These are phyloP conservation scores for Diplodia scrobiculata DNA, from an alignment of 2,329 filamentous ascomycete species.

Conservation along the genomic window DNA sequence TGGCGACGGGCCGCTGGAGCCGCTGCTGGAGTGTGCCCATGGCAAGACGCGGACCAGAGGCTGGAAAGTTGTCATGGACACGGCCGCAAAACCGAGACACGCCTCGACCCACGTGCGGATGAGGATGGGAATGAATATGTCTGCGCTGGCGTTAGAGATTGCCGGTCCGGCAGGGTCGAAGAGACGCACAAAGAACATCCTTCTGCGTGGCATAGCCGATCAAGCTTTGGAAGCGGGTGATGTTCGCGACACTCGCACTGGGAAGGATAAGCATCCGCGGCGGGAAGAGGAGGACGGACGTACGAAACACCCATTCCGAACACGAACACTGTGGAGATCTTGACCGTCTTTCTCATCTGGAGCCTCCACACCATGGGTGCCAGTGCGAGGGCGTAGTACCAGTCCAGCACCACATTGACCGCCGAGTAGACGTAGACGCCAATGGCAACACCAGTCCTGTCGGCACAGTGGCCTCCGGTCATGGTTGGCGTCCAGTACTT, in stretches of 20 bases:
- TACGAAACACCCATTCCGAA: constrained; percentile 13
- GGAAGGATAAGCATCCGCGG: neutral
- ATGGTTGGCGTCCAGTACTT: constrained; percentile 13
- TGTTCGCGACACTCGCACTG: constrained; percentile 7
- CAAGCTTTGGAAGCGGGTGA: no score
- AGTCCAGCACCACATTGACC: constrained; percentile 7
- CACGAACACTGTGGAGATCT: neutral
- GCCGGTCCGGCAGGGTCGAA: no score
- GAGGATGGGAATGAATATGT: no score
- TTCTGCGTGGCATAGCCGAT: no score
- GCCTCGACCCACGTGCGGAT: no score
- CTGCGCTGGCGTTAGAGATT: no score
- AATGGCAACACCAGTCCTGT: neutral
- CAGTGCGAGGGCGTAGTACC: constrained; percentile 21
- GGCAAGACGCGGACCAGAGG: no score
- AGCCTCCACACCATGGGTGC: constrained; percentile 19
- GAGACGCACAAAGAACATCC: no score
- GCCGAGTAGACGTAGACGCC: constrained; percentile 20
- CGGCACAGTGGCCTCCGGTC: neutral
- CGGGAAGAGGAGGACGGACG: neutral
- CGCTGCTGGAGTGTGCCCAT: no score
- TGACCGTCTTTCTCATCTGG: constrained; percentile 10
- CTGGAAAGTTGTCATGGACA: no score
- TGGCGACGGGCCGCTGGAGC: no score
- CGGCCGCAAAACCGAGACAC: no score